phyloP scores from a whole-genome alignment of 73 alveolate species.

The Tetrahymena malaccensis region DNA sequence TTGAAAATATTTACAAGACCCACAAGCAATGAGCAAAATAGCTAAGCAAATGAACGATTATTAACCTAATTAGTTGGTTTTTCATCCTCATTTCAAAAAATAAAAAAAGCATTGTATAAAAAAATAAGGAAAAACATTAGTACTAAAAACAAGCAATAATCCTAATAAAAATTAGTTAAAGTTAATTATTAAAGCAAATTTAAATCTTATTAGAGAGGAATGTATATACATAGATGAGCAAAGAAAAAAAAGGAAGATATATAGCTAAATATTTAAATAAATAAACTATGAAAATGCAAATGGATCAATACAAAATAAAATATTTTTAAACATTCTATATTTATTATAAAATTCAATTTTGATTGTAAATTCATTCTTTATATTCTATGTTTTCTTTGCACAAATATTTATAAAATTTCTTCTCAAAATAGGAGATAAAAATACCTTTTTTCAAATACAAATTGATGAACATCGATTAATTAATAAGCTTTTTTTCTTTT shows the following conservation, averaged over 20 bases:
- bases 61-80: neutral
- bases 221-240: neutral
- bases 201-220: neutral
- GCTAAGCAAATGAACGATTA: neutral
- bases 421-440: neutral
- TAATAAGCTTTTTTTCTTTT: neutral
- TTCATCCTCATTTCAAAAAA: neutral
- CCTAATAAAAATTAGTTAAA: neutral
- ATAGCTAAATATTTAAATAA: no score
- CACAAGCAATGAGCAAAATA: neutral
- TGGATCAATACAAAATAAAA: neutral
- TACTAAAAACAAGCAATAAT: neutral
- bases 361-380: neutral
- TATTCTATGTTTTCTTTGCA: neutral
- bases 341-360: neutral
- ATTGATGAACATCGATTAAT: neutral
- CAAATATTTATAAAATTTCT: neutral
- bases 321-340: neutral
- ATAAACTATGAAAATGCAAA: no score
- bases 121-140: neutral
- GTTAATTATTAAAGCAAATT: neutral
- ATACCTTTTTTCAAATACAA: neutral
- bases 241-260: neutral
- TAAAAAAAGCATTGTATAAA: neutral
- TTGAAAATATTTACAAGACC: neutral